These are phyloP conservation scores for Trichosporon sp. DNA, from an alignment of 1,284 basidiomycete genomes.

Conservation along the genomic window DNA sequence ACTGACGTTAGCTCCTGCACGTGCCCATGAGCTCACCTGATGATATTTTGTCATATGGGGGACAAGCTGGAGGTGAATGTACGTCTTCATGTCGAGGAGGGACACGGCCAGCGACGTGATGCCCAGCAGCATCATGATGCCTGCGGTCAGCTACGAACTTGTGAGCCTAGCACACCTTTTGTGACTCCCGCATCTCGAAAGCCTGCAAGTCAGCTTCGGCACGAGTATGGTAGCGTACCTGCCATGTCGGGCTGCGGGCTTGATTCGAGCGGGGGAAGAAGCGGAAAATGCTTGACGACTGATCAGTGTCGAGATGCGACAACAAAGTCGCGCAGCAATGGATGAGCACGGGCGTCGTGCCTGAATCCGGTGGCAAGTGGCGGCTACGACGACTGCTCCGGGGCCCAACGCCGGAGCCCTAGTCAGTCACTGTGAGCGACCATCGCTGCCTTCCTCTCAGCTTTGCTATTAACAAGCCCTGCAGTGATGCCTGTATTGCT, in stretches of 20 bases:
- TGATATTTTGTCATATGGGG: constrained; percentile 48
- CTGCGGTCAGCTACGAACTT: constrained; percentile 48
- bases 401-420: background rate
- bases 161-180: constrained; percentile 29
- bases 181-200: constrained; percentile 44
- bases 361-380: background rate
- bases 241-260: background rate
- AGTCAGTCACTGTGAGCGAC: background rate
- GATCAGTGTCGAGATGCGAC: background rate
- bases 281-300: background rate
- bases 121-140: constrained; percentile 66
- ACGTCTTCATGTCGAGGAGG: constrained; percentile 77
- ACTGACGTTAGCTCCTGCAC: constrained; percentile 53
- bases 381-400: background rate
- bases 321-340: background rate
- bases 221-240: background rate
- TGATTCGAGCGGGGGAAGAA: background rate
- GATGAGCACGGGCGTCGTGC: background rate
- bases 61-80: constrained; percentile 66
- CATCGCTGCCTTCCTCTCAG: background rate
- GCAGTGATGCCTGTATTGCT: too few relatives aligned
- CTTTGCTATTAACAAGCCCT: background rate
- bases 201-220: constrained; percentile 23
- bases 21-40: constrained; percentile 37
- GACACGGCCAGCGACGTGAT: constrained; percentile 65